A percentile compares a stretch with the other conserved stretches of the same genome.
Evolutionary conservation across 73 alveolate genomes (phyloP).

Genomic region (Paramecium sonneborni): DNA sequence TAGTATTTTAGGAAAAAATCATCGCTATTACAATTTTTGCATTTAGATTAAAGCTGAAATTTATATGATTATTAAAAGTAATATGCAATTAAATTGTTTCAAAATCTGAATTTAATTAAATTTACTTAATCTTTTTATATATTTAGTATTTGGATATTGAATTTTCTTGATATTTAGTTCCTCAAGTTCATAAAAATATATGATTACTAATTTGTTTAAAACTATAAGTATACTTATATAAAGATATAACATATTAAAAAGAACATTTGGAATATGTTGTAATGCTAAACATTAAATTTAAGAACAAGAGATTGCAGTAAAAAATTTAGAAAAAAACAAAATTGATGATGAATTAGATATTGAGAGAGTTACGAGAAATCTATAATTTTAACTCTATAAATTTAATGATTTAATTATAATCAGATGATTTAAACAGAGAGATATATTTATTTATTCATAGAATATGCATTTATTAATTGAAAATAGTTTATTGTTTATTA

Average conservation of each 20-base stretch:
- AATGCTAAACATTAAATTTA: conserved; percentile 11
- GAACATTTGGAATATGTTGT: conserved; percentile 57
- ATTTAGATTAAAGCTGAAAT: too few species aligned
- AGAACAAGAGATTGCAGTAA: conserved; percentile 53
- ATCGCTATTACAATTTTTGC: too few species aligned
- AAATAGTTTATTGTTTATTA: not conserved
- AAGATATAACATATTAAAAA: conserved; percentile 31
- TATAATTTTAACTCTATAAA: conserved; percentile 16
- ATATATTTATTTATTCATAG: conserved; percentile 79
- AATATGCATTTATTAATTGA: conserved; percentile 70
- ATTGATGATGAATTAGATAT: conserved; percentile 42
- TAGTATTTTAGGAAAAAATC: too few species aligned
- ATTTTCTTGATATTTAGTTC: too few species aligned
- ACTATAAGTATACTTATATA: too few species aligned
- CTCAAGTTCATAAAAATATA: too few species aligned
- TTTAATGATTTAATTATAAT: conserved; percentile 33
- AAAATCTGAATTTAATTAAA: too few species aligned
- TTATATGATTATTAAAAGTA: too few species aligned
- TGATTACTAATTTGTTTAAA: too few species aligned
- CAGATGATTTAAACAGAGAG: conserved; percentile 80
- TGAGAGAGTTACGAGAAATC: conserved; percentile 55
- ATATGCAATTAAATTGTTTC: too few species aligned
- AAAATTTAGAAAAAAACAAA: conserved; percentile 48
- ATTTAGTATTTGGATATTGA: too few species aligned
- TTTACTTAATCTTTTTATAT: too few species aligned